These are phyloP conservation scores for Kodamaea ohmeri DNA, from an alignment of 1,139 yeast species.

Conservation along the genomic window DNA sequence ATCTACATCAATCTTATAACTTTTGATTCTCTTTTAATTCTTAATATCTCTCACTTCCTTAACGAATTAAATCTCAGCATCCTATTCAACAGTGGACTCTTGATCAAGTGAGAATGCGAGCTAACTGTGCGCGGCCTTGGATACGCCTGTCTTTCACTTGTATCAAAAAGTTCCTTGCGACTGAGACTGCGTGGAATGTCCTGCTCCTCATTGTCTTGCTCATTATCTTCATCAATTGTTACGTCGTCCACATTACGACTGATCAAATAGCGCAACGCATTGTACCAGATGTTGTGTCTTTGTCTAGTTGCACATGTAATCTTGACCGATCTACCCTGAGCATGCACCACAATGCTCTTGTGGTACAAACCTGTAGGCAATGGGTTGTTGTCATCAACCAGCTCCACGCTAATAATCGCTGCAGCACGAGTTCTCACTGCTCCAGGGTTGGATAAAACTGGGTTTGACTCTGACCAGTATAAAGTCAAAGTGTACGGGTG, in stretches of 20 bases:
- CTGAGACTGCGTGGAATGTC: slow-evolving; percentile 4
- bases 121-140: slow-evolving; percentile 28
- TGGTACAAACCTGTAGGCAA: slow-evolving; percentile 87
- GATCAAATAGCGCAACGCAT: slow-evolving; percentile 74
- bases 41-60: slow-evolving; percentile 12
- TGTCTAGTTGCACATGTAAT: slow-evolving; percentile 86
- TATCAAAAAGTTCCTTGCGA: slow-evolving; percentile 17
- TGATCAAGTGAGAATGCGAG: slow-evolving; percentile 18
- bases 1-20: background rate
- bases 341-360: slow-evolving; percentile 75
- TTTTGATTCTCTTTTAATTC: background rate
- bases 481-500: slow-evolving; percentile 91
- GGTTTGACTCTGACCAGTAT: slow-evolving; percentile 86
- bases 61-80: slow-evolving; percentile 25
- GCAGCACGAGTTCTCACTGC: slow-evolving; percentile 71
- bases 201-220: slow-evolving; percentile 11
- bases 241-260: slow-evolving; percentile 66
- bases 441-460: slow-evolving; percentile 69
- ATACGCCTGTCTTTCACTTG: slow-evolving; percentile 31
- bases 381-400: slow-evolving; percentile 83
- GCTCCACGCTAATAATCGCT: slow-evolving; percentile 75
- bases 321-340: slow-evolving; percentile 66
- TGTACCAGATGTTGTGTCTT: slow-evolving; percentile 90
- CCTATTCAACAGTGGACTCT: slow-evolving; percentile 19
- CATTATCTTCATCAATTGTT: slow-evolving; percentile 36